phyloP scores from a whole-genome alignment of 148 eudicot species.

The Nepenthes gracilis region DNA sequence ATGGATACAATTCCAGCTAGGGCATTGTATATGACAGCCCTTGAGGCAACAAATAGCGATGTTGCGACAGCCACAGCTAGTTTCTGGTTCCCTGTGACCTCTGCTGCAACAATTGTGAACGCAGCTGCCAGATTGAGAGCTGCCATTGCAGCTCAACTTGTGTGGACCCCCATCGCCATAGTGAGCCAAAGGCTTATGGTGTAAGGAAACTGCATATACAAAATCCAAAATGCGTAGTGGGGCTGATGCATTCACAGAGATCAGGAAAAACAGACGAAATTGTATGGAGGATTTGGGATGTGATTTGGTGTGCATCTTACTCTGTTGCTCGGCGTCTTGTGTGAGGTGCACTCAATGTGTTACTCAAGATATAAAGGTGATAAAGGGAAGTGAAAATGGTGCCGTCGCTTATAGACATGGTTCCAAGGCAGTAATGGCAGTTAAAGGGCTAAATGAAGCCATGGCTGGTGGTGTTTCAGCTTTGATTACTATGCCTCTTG shows the following conservation, averaged over 20 bases:
- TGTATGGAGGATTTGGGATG: conserved; percentile 75
- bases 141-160: conserved; percentile 84
- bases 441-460: conserved; percentile 58
- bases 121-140: conserved; percentile 77
- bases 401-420: conserved; percentile 24
- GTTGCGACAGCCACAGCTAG: conserved; percentile 46
- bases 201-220: conserved; percentile 24
- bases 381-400: conserved; percentile 3
- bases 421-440: conserved; percentile 46
- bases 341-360: conserved; percentile 41
- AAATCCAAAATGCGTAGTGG: conserved; percentile 25
- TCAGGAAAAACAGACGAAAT: conserved; percentile 40
- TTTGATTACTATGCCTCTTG: conserved; percentile 63
- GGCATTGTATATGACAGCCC: conserved; percentile 74
- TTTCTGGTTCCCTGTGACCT: conserved; percentile 43
- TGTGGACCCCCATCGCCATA: conserved; percentile 93
- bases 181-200: conserved; percentile 87
- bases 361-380: conserved; percentile 24
- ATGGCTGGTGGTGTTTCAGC: conserved; percentile 59
- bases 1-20: conserved; percentile 82
- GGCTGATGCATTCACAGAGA: conserved; percentile 65
- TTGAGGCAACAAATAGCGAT: conserved; percentile 72
- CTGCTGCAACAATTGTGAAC: conserved; percentile 56
- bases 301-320: conserved; percentile 78
- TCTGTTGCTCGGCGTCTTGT: conserved; percentile 46